A percentile compares a stretch with the other conserved stretches of the same genome.
These are phyloP conservation scores for Zangia roseola DNA, from an alignment of 768 basidiomycete species.

Conservation along the genomic window DNA sequence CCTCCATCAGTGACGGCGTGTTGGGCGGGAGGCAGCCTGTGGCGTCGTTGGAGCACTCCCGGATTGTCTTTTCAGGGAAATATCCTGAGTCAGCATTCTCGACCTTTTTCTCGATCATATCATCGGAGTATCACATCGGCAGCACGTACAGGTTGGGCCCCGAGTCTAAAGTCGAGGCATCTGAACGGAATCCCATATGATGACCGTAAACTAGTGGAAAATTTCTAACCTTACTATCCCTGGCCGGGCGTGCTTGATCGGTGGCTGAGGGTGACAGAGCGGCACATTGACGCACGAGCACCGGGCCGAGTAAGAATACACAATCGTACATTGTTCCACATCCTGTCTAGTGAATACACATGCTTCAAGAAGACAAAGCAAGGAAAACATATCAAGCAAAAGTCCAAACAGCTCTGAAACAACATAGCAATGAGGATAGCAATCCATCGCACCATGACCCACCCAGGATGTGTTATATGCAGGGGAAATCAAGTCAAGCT, in stretches of 20 bases:
- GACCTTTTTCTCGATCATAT: not conserved
- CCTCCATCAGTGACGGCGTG: not conserved
- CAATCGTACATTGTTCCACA: conserved; percentile 21
- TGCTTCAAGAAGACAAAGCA: conserved; percentile 22
- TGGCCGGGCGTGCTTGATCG: not conserved
- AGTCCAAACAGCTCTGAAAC: conserved; percentile 3
- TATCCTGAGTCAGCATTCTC: conserved; percentile 4
- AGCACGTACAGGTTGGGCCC: too few species aligned
- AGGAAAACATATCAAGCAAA: conserved; percentile 2
- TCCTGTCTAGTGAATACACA: conserved; percentile 24
- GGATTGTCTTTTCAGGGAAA: conserved; percentile 2
- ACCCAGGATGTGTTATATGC: conserved; percentile 7
- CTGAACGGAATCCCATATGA: not conserved
- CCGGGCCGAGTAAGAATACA: conserved; percentile 5
- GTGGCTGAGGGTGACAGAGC: not conserved
- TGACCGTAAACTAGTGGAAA: not conserved
- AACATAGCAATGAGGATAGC: conserved; percentile 12
- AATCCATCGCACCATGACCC: conserved; percentile 5
- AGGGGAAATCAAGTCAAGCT: conserved; percentile 26
- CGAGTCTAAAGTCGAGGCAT: too few species aligned
- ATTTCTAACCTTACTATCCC: not conserved
- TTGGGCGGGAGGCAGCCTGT: conserved; percentile 18
- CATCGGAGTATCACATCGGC: too few species aligned
- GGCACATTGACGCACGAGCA: not conserved
- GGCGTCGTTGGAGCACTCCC: conserved; percentile 20